Evolutionary conservation across 1,139 yeast genomes (phyloP), one percentile per base, ranked within the genome.

Genomic region (Kodamaea arcana): DNA sequence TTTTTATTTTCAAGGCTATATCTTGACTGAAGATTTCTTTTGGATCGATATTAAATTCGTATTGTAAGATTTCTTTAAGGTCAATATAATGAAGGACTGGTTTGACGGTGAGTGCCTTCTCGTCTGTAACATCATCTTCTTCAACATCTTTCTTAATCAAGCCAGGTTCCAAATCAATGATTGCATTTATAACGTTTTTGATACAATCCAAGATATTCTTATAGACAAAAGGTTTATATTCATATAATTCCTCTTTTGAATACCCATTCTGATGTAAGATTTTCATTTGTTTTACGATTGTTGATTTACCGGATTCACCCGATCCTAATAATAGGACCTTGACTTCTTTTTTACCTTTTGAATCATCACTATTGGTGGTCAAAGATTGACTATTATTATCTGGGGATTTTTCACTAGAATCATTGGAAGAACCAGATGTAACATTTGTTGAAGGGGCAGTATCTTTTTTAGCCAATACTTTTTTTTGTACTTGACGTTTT

Each of bases 231-330:
- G 88, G 85, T 48, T 73, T 76, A 55, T 80, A 81, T 40, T 80
- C 86, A 39, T 66, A 57, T 30, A 78, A 56, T 52, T 83, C 94
- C 36, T 80, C 78, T 31, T 68, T 65, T 1, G 80, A 53, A 52
- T 80, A 83, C 4, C 90, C 92, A 48, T 75, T 70, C 47, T 82
- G 83, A 52, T 82, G 88, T 36, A 83, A 60, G 34, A 83, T 81
- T 52, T 81, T 83, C 66, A 83, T 72, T 56, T 83, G 92, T 51
- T 82, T 83, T 33, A 83, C 74, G 31, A 83, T 78, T 4, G 92
- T 83, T 3, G 88, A 80, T 50, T 83, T 83, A 12, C 92, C 92
- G 48, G 83, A 75, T 51, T 83, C 94, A 17, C 92, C 94, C 0
- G 90, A 79, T 6, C 94, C 94, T 35, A 83, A 60, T 28, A 83